Evolutionary conservation across 768 basidiomycete genomes (phyloP), one percentile per base, ranked within the genome.

Genomic region (Lactarius vividus): DNA sequence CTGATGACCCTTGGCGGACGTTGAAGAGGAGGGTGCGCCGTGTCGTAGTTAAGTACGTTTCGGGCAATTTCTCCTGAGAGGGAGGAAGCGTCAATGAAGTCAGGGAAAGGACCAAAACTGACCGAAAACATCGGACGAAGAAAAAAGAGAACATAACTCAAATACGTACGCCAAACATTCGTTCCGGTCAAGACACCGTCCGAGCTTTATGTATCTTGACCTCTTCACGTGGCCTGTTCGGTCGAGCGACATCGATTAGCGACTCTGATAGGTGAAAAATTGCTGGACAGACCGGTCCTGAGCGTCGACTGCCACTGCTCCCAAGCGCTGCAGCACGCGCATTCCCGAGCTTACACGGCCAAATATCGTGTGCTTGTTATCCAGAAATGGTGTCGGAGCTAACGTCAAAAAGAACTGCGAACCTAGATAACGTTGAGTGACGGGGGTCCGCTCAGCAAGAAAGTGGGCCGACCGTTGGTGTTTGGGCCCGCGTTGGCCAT

Each of bases 401-500:
- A 94, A 83, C 0, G 91, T 90, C 70, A 98, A 83, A 78, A 98
- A 97, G 79, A 98, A 98, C 75, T 98, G 96, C 20, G 94, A 96
- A 26, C 95, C 95, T 92, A 71, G 71, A 60, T 26, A 57, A 73
- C 73, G 74, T 73, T 23, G 71, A 75, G 76, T 65, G 75, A 74
- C 5, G 46, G 23, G 33, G 28, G 8, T 39, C 20, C 54, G 26
- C 58, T n/a, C 60, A n/a, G 15, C 11, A 11, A 13, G 35, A 37
- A 37, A 37, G 35, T 37, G 35, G 35, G 66, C 79, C 61, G 61
- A 85, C 92, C 89, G 72, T 94, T 94, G 29, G 89, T 90, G 74
- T 94, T 92, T n/a, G 91, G 91, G 13, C 96, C 96, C 54, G 96
- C 93, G 77, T 99, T 99, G 40, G 97, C 97, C 92, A 94, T 94